A percentile compares a stretch with the other conserved stretches of the same genome.
phyloP scores from a whole-genome alignment of 192 early-diverging fungal species.

The Piromyces sp. region DNA sequence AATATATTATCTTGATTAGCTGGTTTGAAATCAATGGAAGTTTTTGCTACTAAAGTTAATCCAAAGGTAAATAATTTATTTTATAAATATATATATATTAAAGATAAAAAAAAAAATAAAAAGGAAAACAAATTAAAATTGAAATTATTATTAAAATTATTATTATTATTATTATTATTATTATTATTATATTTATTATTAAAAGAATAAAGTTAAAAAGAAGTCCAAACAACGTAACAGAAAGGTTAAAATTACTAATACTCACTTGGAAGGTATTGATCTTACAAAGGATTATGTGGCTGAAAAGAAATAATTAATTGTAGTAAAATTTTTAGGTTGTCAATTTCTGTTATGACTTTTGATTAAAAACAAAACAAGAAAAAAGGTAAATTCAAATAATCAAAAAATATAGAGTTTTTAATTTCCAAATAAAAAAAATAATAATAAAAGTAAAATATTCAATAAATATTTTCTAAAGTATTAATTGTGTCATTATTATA shows the following conservation, averaged over 20 bases:
- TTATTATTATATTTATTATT: neutral
- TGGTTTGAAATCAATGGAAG: conserved; percentile 53
- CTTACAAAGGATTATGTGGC: conserved; percentile 51
- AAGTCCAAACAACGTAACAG: conserved; percentile 41
- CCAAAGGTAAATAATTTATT: conserved; percentile 25
- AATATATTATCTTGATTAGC: conserved; percentile 12
- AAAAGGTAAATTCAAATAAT: too few species aligned
- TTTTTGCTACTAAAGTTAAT: conserved; percentile 39
- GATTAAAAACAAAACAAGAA: too few species aligned
- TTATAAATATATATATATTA: neutral
- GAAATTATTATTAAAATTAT: neutral
- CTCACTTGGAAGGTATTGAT: conserved; percentile 55
- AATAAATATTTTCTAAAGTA: too few species aligned
- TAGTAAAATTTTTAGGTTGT: too few species aligned
- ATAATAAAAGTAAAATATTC: too few species aligned
- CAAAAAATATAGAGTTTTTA: too few species aligned
- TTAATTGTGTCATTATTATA: too few species aligned
- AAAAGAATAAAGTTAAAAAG: conserved; percentile 25
- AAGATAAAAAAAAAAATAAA: neutral
- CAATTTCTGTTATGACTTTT: too few species aligned
- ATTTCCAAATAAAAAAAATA: too few species aligned
- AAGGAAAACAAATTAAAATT: neutral
- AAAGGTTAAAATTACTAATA: conserved; percentile 62
- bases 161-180: neutral
- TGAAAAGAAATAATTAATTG: neutral